Evolutionary conservation across 1,284 basidiomycete species (phyloP).

Genomic region (Cystobasidium sp.): DNA sequence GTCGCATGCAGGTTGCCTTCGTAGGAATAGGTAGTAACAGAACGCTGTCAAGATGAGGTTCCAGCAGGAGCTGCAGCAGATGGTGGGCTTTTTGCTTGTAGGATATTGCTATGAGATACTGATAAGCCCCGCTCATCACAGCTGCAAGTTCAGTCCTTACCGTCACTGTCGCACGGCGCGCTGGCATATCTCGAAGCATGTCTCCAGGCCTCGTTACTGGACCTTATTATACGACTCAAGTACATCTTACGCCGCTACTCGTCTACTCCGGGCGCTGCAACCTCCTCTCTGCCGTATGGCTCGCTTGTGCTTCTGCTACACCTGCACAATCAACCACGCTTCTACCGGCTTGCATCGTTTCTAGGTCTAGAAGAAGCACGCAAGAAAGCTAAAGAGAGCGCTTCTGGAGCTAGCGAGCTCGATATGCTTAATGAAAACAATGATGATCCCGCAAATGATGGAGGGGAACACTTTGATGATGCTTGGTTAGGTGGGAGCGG

Average conservation of each 20-base stretch:
- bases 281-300: constrained; percentile 18
- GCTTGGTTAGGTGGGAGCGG: constrained; percentile 15
- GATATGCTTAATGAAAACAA: constrained; percentile 30
- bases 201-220: constrained; percentile 19
- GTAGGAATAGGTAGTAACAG: neutral
- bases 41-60: constrained; percentile 22
- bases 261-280: neutral
- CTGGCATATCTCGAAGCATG: constrained; percentile 31
- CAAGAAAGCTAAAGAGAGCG: constrained; percentile 39
- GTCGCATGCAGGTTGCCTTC: neutral
- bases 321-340: constrained; percentile 33
- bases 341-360: constrained; percentile 35
- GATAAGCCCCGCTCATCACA: neutral
- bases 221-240: constrained; percentile 19
- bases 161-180: constrained; percentile 21
- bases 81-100: neutral
- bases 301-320: constrained; percentile 28
- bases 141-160: constrained; percentile 40
- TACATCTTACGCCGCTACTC: constrained; percentile 18
- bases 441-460: constrained; percentile 1
- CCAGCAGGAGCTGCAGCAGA: constrained; percentile 42
- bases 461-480: constrained; percentile 35
- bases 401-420: constrained; percentile 29
- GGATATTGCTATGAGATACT: neutral
- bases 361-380: constrained; percentile 31